Evolutionary conservation across 495 filamentous ascomycete species (phyloP), one percentile per base, ranked within the genome.

Genomic region (Gamarada debralockiae): DNA sequence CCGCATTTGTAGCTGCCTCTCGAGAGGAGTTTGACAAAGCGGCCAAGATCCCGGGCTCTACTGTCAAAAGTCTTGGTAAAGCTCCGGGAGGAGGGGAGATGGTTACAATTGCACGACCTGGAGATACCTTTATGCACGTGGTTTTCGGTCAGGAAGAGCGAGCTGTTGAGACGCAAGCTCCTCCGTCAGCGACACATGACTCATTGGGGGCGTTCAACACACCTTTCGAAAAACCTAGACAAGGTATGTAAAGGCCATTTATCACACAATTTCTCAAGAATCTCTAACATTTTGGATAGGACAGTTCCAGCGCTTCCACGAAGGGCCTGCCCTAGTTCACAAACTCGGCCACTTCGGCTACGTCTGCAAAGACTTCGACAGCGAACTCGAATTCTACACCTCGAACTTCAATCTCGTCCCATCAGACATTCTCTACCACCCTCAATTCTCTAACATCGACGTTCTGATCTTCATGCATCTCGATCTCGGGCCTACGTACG

Each of bases 261-360:
- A n/a, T n/a, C n/a, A n/a, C n/a, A n/a, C n/a, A n/a, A n/a, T n/a
- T n/a, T n/a, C n/a, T 34, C 8, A 34, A 17, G 22, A 36, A 9
- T 17, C 5, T 22, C 6, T 7, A 49, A 17, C 14, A 17, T 18
- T 33, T 21, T 15, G 17, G 31, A n/a, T 22, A 40, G 71, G 71
- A 54, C 60, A 69, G 47, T 75, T 73, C 60, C 72, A 74, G 58
- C 69, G 75, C 23, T 77, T 77, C 66, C 46, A 72, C 70, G 81
- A 76, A 63, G 53, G 85, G 6, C 85, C 86, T 1, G 82, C 84
- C 0, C 76, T 79, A 0, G 74, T 89, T 0, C 81, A 89, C 67
- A 90, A 89, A 71, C 72, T 89, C 0, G 86, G 86, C 3, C 86
- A 90, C 64, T 90, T 80, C 42, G 86, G 86, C 6, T 65, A 82